Percentiles rank a stretch among this genome's conserved stretches.
Conservation (phyloP, 306 rosid species). For the Cicer chorassanicum region DNA sequence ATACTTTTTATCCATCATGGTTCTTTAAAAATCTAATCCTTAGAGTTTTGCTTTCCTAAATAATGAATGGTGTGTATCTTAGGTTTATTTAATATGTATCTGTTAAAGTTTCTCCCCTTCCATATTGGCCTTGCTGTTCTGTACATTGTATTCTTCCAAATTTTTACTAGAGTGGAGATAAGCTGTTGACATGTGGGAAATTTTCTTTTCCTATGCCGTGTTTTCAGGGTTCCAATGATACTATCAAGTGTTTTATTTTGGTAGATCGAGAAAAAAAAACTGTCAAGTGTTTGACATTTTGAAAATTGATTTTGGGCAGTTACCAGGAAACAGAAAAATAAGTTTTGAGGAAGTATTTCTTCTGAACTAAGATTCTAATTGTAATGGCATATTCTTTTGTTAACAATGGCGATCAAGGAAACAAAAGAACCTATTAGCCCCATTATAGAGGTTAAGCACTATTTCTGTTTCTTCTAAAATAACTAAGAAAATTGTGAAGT, state of each 20-base stretch:
- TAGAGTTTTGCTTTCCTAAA: constrained; percentile 16
- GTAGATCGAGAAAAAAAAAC: no score
- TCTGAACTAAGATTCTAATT: neutral
- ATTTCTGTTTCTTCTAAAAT: constrained; percentile 10
- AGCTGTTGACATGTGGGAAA: no score
- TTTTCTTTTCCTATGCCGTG: no score
- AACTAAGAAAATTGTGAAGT: neutral
- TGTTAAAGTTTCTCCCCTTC: neutral
- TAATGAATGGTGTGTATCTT: constrained; percentile 11
- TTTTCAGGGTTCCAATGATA: no score
- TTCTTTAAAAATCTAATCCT: neutral
- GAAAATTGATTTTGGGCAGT: neutral
- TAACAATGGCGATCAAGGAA: neutral
- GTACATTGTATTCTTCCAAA: neutral
- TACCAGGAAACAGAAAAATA: neutral
- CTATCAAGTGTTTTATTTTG: no score
- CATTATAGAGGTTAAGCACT: neutral
- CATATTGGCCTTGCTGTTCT: neutral
- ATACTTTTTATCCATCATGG: constrained; percentile 9
- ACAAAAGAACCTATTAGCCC: neutral
- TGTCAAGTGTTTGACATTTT: no score
- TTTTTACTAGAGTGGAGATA: no score
- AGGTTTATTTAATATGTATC: neutral
- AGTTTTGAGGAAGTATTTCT: neutral
- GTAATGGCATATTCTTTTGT: constrained; percentile 2